These are phyloP conservation scores for Aureobasidium vineae DNA, from an alignment of 2,329 filamentous ascomycete species.

Conservation along the genomic window DNA sequence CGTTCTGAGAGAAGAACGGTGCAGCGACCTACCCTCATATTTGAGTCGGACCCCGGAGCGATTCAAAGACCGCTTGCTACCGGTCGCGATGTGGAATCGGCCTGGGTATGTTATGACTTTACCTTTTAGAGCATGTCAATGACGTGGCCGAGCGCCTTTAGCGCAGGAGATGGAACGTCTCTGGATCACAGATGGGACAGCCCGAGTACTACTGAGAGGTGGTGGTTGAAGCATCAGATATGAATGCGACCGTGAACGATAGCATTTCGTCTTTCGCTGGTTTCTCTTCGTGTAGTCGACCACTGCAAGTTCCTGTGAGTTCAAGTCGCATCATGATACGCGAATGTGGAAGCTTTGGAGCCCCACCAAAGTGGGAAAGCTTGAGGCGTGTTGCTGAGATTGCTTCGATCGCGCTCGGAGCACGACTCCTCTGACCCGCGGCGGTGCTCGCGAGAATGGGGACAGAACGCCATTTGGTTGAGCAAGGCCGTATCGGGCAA, in stretches of 20 bases:
- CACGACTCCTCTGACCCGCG: not conserved
- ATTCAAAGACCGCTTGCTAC: constrained; percentile 26
- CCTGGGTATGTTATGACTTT: constrained; percentile 26
- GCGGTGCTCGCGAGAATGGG: not conserved
- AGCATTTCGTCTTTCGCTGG: not conserved
- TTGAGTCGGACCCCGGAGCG: constrained; percentile 20
- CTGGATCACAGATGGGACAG: not conserved
- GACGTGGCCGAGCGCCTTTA: constrained; percentile 25
- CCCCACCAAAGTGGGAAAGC: constrained; percentile 17
- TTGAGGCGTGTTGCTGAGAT: constrained; percentile 7
- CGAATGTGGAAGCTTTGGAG: constrained; percentile 3
- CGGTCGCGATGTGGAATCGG: constrained; percentile 3
- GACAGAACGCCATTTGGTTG: not conserved
- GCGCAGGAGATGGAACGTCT: constrained; percentile 12
- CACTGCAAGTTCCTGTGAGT: not conserved
- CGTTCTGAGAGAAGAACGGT: not conserved
- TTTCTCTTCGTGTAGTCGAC: not conserved
- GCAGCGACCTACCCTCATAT: constrained; percentile 13
- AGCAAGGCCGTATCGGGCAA: not conserved
- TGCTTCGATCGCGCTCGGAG: constrained; percentile 5
- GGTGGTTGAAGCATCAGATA: not conserved
- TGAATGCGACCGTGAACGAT: not conserved
- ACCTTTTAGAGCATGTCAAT: constrained; percentile 30
- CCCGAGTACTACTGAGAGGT: not conserved
- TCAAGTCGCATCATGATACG: not conserved